Evolutionary conservation across 2,329 filamentous ascomycete genomes (phyloP).

Genomic region (Mariannaea sp.): DNA sequence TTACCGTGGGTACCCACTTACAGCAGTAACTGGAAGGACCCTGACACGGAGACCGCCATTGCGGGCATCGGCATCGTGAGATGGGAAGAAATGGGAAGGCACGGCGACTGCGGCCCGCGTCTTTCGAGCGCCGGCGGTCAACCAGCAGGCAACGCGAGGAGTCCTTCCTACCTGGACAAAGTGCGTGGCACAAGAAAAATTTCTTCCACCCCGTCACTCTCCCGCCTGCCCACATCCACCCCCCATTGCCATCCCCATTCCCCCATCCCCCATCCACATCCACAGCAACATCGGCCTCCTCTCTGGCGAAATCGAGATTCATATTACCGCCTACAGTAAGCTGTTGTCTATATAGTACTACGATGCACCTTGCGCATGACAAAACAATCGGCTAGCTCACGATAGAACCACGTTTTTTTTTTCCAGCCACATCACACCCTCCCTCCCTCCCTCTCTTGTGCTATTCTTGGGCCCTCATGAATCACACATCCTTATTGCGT

Average conservation of each 20-base stretch:
- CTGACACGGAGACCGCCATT: conserved; percentile 1
- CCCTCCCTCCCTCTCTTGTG: conserved; percentile 16
- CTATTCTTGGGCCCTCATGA: not conserved
- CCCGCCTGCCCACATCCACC: not conserved
- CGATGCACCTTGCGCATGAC: too few relatives aligned
- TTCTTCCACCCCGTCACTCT: not conserved
- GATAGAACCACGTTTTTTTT: not conserved
- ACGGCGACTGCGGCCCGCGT: conserved; percentile 8
- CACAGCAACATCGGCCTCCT: too few relatives aligned
- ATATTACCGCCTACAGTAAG: too few relatives aligned
- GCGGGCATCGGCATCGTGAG: conserved; percentile 16
- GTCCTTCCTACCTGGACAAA: too few relatives aligned
- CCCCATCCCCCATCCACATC: too few relatives aligned
- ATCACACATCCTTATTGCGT: conserved; percentile 15
- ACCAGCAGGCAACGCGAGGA: too few relatives aligned
- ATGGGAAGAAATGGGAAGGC: conserved; percentile 2
- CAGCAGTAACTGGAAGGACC: too few relatives aligned
- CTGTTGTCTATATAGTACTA: too few relatives aligned
- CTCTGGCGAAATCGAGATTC: too few relatives aligned
- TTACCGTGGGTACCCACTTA: too few relatives aligned
- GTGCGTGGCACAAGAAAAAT: not conserved
- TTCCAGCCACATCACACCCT: conserved; percentile 3
- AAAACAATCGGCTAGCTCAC: not conserved
- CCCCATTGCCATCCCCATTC: not conserved
- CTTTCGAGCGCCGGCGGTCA: conserved; percentile 19